Conservation (phyloP, 768 basidiomycete species). For the Psilocybe azurescens region DNA sequence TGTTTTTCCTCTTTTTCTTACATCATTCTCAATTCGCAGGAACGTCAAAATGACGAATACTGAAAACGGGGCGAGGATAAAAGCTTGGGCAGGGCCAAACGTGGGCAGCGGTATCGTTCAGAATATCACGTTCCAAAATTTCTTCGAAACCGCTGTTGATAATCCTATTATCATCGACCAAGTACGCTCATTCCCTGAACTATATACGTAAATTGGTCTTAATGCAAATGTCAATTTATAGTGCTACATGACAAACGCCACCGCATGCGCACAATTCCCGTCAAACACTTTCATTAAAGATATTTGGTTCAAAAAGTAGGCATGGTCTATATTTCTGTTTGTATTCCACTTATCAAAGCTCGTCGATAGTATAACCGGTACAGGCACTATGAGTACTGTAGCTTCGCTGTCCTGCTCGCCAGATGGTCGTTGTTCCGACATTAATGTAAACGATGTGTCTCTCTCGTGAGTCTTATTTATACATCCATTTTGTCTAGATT, state of each 20-base stretch:
- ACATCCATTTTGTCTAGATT: background rate
- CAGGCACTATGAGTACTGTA: slow-evolving; percentile 57
- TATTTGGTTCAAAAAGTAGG: slow-evolving; percentile 57
- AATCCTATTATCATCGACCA: slow-evolving; percentile 57
- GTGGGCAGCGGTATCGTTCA: slow-evolving; percentile 64
- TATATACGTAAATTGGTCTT: background rate
- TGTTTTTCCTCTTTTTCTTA: background rate
- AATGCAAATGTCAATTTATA: slow-evolving; percentile 17
- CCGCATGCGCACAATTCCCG: slow-evolving; percentile 56
- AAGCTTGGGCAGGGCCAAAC: slow-evolving; percentile 65
- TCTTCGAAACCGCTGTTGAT: slow-evolving; percentile 58
- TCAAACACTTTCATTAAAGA: slow-evolving; percentile 48
- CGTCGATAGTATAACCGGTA: slow-evolving; percentile 54
- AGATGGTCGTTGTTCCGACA: slow-evolving; percentile 52
- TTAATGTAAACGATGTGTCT: slow-evolving; percentile 49
- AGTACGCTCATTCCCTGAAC: background rate
- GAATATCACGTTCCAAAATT: slow-evolving; percentile 59
- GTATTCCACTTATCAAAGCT: slow-evolving; percentile 24
- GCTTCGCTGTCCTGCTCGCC: slow-evolving; percentile 63
- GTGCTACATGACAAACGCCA: slow-evolving; percentile 55
- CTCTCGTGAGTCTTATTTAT: slow-evolving; percentile 50
- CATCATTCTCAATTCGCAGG: slow-evolving; percentile 25
- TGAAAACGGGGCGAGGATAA: slow-evolving; percentile 71
- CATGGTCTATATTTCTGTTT: background rate
- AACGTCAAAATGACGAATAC: slow-evolving; percentile 67